phyloP scores from a whole-genome alignment of 441 rosid species.

The Kokia cookei region DNA sequence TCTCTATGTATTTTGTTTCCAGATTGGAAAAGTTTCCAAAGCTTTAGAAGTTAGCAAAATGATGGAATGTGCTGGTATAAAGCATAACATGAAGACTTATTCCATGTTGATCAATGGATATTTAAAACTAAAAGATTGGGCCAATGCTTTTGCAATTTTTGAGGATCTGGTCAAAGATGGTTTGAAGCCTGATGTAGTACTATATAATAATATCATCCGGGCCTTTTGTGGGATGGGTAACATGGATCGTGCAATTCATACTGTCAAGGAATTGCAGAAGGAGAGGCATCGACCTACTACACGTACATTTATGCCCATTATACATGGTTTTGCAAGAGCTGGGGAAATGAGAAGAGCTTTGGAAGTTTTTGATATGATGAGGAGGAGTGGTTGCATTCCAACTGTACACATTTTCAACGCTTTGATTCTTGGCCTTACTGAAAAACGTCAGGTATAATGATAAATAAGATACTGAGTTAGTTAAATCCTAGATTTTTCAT shows the following conservation, averaged over 20 bases:
- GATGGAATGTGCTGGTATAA: conserved; percentile 72
- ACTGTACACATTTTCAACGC: conserved; percentile 91
- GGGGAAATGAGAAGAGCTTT: conserved; percentile 80
- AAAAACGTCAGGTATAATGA: conserved; percentile 72
- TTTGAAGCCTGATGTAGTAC: conserved; percentile 81
- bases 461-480: neutral
- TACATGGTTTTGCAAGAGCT: conserved; percentile 70
- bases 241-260: conserved; percentile 82
- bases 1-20: conserved; percentile 11
- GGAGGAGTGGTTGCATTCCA: conserved; percentile 88
- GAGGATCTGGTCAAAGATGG: conserved; percentile 78
- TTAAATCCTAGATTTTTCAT: neutral
- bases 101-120: conserved; percentile 94
- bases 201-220: conserved; percentile 74
- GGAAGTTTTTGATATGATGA: conserved; percentile 85
- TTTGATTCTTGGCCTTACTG: conserved; percentile 84
- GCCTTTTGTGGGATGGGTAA: conserved; percentile 99
- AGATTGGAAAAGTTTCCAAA: conserved; percentile 83
- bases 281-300: conserved; percentile 77
- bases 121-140: conserved; percentile 89
- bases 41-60: conserved; percentile 76
- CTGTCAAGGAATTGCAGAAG: conserved; percentile 86
- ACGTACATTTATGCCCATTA: conserved; percentile 87
- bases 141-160: conserved; percentile 81
- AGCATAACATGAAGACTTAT: conserved; percentile 89